Base-by-base conservation (phyloP, 805 yeast species). In the Candida parachauliodes region DNA sequence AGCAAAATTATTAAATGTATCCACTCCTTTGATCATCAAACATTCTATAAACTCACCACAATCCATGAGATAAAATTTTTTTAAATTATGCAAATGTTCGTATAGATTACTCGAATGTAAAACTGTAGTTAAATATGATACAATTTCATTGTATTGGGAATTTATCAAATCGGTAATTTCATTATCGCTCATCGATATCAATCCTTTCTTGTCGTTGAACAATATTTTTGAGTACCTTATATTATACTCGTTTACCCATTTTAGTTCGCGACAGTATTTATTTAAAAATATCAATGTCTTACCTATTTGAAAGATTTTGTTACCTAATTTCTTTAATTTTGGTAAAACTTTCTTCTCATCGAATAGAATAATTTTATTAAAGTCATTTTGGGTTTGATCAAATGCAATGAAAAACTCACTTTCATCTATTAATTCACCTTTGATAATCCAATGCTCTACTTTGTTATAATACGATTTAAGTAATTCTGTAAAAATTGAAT, bases 21-120 rank as follows among this genome's bases (percentile, higher is more conserved):
- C 60, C 2, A 63, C 54, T 0, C 89, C 84, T 30, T 77, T 75
- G 12, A 61, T 50, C 15, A 87, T 69, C 8, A 91, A 57, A 1
- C 76, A 49, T 35, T 84, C 80, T n/a, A 85, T 77, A 43, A 91
- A 83, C 54, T 91, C 96, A n/a, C 91, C 87, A 39, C 75, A 77
- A 5, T 80, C 77, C 69, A 86, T 79, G 28, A 93, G 57, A 48
- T 88, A 63, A 41, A 82, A 77, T 42, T 75, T 76, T 43, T 83
- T 82, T 39, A 86, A 62, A 31, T 79, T 80, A 4, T 56, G 52
- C n/a, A 91, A 54, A 46, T 84, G 87, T 8, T 64, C 58, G 27
- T 64, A 59, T 25, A 82, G 55, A 27, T 70, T 59, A 46, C 69
- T 73, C 2, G 62, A 60, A 36, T 73, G 66, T 2, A 88, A 49